phyloP scores from a whole-genome alignment of 768 basidiomycete genomes.

The Phaeotremella skinneri region DNA sequence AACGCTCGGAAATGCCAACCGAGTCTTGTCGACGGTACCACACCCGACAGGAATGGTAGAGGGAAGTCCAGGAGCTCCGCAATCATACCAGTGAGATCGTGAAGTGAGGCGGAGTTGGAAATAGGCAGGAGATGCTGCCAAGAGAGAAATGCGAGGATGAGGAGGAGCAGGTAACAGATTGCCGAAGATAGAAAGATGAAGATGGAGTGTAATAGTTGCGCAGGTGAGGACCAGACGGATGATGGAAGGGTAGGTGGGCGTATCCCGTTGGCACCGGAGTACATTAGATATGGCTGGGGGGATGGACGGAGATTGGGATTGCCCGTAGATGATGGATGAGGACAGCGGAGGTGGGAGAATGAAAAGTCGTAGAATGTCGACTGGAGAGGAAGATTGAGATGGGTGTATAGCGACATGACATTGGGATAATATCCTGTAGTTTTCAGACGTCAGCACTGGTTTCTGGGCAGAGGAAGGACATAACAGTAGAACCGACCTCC shows the following conservation, averaged over 20 bases:
- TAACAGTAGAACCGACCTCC: slow-evolving; percentile 58
- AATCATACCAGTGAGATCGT: slow-evolving; percentile 45
- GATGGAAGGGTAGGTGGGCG: slow-evolving; percentile 56
- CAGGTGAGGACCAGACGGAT: slow-evolving; percentile 9
- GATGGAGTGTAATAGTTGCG: slow-evolving; percentile 13
- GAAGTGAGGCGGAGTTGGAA: slow-evolving; percentile 55
- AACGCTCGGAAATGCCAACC: slow-evolving; percentile 57
- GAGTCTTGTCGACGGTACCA: slow-evolving; percentile 53
- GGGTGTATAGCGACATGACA: slow-evolving; percentile 65
- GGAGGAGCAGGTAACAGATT: slow-evolving; percentile 53
- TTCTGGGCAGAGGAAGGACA: neutral
- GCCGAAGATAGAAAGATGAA: slow-evolving; percentile 53
- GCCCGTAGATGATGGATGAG: slow-evolving; percentile 22
- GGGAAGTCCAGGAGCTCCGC: slow-evolving; percentile 19
- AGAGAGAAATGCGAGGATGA: slow-evolving; percentile 35
- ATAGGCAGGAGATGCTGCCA: slow-evolving; percentile 51
- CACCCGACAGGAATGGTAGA: slow-evolving; percentile 54
- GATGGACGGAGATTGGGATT: neutral
- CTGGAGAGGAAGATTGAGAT: slow-evolving; percentile 62
- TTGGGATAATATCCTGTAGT: slow-evolving; percentile 67
- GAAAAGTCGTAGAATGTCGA: slow-evolving; percentile 67
- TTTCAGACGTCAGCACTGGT: slow-evolving; percentile 7
- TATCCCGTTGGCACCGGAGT: slow-evolving; percentile 63
- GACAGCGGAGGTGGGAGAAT: slow-evolving; percentile 58
- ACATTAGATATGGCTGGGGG: slow-evolving; percentile 59